Conservation (phyloP, 257 asterid genomes). For the Gynochthodes officinalis region DNA sequence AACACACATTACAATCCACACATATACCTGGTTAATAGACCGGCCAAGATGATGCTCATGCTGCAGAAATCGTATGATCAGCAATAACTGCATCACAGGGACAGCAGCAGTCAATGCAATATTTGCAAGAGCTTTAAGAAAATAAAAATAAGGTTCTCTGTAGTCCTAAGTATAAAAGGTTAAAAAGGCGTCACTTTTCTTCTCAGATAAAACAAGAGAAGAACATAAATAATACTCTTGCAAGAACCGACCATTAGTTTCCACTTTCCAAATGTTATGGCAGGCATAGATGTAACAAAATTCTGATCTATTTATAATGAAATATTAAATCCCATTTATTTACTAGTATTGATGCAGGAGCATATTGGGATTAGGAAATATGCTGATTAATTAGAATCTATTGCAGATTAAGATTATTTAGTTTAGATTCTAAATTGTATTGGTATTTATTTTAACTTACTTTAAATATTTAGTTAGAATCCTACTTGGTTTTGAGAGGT, state of each 20-base stretch:
- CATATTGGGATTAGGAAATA: too few relatives aligned
- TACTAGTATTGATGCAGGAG: too few relatives aligned
- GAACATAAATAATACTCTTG: background rate
- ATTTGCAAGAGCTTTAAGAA: slow-evolving; percentile 2
- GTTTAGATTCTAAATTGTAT: too few relatives aligned
- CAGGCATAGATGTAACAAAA: background rate
- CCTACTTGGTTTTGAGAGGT: too few relatives aligned
- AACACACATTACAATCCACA: slow-evolving; percentile 16
- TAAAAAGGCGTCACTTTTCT: background rate
- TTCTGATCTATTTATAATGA: background rate
- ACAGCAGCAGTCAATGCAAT: slow-evolving; percentile 29
- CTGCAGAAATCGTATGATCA: slow-evolving; percentile 94
- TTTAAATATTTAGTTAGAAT: too few relatives aligned
- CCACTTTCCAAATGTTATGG: background rate
- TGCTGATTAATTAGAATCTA: too few relatives aligned
- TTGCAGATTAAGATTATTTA: too few relatives aligned
- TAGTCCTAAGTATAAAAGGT: slow-evolving; percentile 4
- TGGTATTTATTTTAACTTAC: too few relatives aligned
- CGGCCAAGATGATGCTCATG: slow-evolving; percentile 97
- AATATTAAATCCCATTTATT: slow-evolving; percentile 2
- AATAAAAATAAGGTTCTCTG: slow-evolving; percentile 14
- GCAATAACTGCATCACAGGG: slow-evolving; percentile 52
- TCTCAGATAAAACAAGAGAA: background rate
- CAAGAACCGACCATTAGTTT: background rate
- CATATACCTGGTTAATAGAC: slow-evolving; percentile 65